Conservation (phyloP, 352 stramenopile species). For the Peronosclerospora sorghi region DNA sequence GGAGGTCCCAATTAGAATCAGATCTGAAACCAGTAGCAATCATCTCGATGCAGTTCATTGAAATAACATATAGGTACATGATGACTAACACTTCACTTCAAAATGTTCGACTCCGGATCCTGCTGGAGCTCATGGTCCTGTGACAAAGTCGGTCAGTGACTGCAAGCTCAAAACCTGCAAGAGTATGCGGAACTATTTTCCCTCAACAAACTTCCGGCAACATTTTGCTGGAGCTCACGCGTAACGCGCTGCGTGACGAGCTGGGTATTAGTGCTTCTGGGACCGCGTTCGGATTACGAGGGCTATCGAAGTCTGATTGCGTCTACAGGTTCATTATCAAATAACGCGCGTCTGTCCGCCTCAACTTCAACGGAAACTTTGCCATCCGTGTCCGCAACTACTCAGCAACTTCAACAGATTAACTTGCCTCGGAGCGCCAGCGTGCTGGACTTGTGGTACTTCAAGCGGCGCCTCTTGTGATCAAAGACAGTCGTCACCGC, state of each 20-base stretch:
- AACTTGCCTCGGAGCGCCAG: slow-evolving; percentile 27
- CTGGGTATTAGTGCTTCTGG: slow-evolving; percentile 47
- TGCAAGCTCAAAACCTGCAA: slow-evolving; percentile 17
- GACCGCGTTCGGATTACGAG: slow-evolving; percentile 50
- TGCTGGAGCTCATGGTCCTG: slow-evolving; percentile 32
- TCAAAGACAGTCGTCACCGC: slow-evolving; percentile 56
- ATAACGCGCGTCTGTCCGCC: neutral
- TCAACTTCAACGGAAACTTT: slow-evolving; percentile 1
- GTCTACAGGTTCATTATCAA: neutral
- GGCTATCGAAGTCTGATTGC: slow-evolving; percentile 38
- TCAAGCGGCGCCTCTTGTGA: slow-evolving; percentile 69
- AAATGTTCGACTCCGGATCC: too few species aligned
- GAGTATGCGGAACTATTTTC: slow-evolving; percentile 33
- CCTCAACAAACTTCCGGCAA: slow-evolving; percentile 41
- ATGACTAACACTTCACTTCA: neutral
- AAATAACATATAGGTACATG: neutral
- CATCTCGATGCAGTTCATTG: too few species aligned
- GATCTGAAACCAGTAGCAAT: slow-evolving; percentile 4
- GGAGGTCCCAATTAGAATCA: slow-evolving; percentile 6
- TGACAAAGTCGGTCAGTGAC: slow-evolving; percentile 28
- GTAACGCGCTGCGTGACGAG: slow-evolving; percentile 53
- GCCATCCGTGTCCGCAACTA: slow-evolving; percentile 1
- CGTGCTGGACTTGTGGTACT: slow-evolving; percentile 69
- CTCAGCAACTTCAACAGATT: slow-evolving; percentile 2
- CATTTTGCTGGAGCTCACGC: slow-evolving; percentile 48